A percentile compares a stretch with the other conserved stretches of the same genome.
Conservation (phyloP, 345 rosid genomes). For the Balakata baccata region DNA sequence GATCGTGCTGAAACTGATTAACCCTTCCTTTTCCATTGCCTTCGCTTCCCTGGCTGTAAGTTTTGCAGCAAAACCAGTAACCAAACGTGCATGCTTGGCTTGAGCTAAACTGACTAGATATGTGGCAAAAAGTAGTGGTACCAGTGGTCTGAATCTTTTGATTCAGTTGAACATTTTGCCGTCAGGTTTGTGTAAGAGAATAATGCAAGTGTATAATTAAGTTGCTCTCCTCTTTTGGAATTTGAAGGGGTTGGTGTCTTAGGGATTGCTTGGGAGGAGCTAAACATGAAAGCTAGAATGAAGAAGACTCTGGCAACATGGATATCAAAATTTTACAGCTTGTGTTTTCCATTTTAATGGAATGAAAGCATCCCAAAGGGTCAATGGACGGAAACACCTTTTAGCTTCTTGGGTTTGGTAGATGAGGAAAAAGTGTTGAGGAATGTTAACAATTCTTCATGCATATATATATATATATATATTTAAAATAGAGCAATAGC, state of each 20-base stretch:
- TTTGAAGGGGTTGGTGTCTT: not conserved
- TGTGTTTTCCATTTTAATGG: not conserved
- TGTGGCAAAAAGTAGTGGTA: conserved; percentile 30
- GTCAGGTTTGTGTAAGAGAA: conserved; percentile 24
- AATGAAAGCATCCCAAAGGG: too few species aligned
- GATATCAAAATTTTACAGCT: not conserved
- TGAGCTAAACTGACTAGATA: conserved; percentile 3
- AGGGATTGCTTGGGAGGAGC: not conserved
- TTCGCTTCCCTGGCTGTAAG: conserved; percentile 22
- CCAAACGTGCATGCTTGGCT: conserved; percentile 17
- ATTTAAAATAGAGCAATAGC: too few species aligned
- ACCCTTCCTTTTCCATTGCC: conserved; percentile 21
- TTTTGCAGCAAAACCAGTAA: conserved; percentile 33
- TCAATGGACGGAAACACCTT: too few species aligned
- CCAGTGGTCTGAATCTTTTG: conserved; percentile 21
- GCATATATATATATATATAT: too few species aligned
- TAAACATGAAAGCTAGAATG: not conserved
- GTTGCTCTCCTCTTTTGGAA: not conserved
- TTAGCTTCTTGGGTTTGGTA: too few species aligned
- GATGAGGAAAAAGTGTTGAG: too few species aligned
- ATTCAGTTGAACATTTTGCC: not conserved
- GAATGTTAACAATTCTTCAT: too few species aligned
- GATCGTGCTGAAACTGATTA: conserved; percentile 20
- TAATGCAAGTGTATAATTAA: conserved; percentile 35
- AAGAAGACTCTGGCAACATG: not conserved